phyloP scores from a whole-genome alignment of 352 stramenopile species.

The Phytophthora hibernalis region DNA sequence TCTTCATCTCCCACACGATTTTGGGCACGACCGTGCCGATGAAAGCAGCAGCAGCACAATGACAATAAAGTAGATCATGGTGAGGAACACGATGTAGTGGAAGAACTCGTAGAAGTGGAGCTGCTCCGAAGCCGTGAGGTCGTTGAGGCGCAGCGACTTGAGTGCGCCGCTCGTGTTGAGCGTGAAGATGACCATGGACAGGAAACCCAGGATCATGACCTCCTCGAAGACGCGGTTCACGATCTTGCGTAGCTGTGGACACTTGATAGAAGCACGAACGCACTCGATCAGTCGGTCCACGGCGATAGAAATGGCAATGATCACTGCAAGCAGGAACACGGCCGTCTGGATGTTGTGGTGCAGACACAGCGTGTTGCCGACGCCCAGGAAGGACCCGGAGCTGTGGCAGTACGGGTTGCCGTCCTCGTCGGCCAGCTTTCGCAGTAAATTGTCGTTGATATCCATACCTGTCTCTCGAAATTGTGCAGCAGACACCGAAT shows the following conservation, averaged over 20 bases:
- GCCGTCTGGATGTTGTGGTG: slow-evolving; percentile 74
- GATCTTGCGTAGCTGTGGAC: slow-evolving; percentile 83
- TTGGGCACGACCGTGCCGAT: slow-evolving; percentile 86
- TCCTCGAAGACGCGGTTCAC: slow-evolving; percentile 90
- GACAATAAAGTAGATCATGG: slow-evolving; percentile 91
- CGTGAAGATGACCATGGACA: slow-evolving; percentile 90
- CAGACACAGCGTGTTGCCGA: slow-evolving; percentile 83
- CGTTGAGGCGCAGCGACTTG: slow-evolving; percentile 52
- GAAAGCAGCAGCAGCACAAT: slow-evolving; percentile 85
- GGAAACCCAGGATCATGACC: slow-evolving; percentile 90
- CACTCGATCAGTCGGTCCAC: slow-evolving; percentile 65
- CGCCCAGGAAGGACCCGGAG: slow-evolving; percentile 73
- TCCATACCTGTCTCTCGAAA: slow-evolving; percentile 16
- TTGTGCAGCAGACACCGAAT: slow-evolving; percentile 6
- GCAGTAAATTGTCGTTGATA: slow-evolving; percentile 7
- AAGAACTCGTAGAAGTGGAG: slow-evolving; percentile 92
- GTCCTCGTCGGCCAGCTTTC: slow-evolving; percentile 18
- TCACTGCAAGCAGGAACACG: slow-evolving; percentile 80
- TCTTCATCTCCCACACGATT: slow-evolving; percentile 71
- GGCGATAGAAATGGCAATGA: slow-evolving; percentile 75
- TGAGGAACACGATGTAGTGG: slow-evolving; percentile 91
- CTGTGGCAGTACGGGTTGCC: slow-evolving; percentile 51
- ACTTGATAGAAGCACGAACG: slow-evolving; percentile 64
- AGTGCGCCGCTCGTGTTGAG: slow-evolving; percentile 85
- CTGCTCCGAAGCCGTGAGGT: slow-evolving; percentile 62